Evolutionary conservation across 1,139 yeast genomes (phyloP).

Genomic region (Diutina sp.): DNA sequence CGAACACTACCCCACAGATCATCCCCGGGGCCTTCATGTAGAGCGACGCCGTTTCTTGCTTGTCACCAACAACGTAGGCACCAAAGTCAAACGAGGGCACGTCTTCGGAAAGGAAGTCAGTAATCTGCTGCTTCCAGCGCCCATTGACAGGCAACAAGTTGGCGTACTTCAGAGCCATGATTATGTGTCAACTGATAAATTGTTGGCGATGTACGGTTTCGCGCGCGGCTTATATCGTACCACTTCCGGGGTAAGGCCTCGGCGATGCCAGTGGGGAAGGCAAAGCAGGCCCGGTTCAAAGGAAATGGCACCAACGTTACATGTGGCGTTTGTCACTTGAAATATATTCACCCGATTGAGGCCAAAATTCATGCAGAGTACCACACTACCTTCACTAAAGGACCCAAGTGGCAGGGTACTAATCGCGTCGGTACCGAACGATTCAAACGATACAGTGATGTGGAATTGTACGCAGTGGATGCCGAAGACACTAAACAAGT

Average conservation of each 20-base stretch:
- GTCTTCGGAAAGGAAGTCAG: constrained; percentile 71
- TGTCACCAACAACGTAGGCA: constrained; percentile 85
- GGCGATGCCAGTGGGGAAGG: not conserved
- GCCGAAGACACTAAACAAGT: not conserved
- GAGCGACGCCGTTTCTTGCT: constrained; percentile 56
- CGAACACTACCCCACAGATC: constrained; percentile 85
- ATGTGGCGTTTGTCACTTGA: not conserved
- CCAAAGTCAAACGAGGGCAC: constrained; percentile 93
- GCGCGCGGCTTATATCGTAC: not conserved
- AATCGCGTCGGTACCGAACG: not conserved
- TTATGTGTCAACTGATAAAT: not conserved
- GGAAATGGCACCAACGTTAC: not conserved
- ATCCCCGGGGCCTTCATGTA: constrained; percentile 75
- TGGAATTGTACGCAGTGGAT: not conserved
- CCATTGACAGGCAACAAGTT: constrained; percentile 65
- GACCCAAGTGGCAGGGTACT: not conserved
- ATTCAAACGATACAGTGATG: not conserved
- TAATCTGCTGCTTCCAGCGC: constrained; percentile 66
- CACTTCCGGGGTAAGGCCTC: not conserved
- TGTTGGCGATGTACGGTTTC: not conserved
- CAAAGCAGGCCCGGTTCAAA: not conserved
- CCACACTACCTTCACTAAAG: not conserved
- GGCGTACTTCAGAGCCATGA: constrained; percentile 15
- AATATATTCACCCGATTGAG: not conserved
- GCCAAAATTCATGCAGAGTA: not conserved